These are phyloP conservation scores for Ramichloridium luteum DNA, from an alignment of 2,329 filamentous ascomycete species.

Conservation along the genomic window DNA sequence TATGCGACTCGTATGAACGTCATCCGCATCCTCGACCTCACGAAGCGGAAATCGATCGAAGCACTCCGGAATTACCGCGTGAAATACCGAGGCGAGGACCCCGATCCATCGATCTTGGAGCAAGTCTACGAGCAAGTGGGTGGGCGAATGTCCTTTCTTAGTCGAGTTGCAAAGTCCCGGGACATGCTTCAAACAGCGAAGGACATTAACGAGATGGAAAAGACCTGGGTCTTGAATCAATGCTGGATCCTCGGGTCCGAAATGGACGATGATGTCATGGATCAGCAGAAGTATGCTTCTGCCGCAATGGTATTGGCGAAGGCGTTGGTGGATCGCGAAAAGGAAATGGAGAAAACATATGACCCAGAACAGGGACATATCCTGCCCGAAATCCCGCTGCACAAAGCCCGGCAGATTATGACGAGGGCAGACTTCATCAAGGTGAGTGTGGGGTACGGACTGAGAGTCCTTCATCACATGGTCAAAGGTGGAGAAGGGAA, in stretches of 20 bases:
- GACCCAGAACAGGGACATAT: constrained; percentile 57
- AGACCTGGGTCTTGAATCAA: constrained; percentile 68
- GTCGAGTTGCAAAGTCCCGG: constrained; percentile 71
- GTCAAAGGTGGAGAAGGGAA: too few relatives aligned
- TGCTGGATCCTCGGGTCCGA: constrained; percentile 64
- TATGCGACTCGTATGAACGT: constrained; percentile 93
- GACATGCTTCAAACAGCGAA: constrained; percentile 74
- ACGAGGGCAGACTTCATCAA: constrained; percentile 83
- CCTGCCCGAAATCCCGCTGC: constrained; percentile 68
- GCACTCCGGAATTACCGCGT: constrained; percentile 71
- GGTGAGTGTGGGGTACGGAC: constrained; percentile 7
- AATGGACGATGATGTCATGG: constrained; percentile 96
- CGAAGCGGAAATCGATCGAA: constrained; percentile 61
- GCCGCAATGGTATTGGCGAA: constrained; percentile 89
- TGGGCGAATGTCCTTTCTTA: constrained; percentile 76
- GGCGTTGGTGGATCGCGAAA: constrained; percentile 74
- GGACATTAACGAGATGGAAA: constrained; percentile 56
- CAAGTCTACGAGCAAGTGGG: constrained; percentile 78
- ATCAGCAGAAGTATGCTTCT: constrained; percentile 90
- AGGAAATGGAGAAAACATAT: constrained; percentile 50
- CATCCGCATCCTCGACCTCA: constrained; percentile 70
- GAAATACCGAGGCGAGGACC: constrained; percentile 58
- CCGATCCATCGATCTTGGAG: constrained; percentile 46
- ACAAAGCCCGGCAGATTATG: constrained; percentile 83
- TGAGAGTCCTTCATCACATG: too few relatives aligned